Evolutionary conservation across 495 filamentous ascomycete genomes (phyloP), one percentile per base, ranked within the genome.

Genomic region (Penicillium nucicola): DNA sequence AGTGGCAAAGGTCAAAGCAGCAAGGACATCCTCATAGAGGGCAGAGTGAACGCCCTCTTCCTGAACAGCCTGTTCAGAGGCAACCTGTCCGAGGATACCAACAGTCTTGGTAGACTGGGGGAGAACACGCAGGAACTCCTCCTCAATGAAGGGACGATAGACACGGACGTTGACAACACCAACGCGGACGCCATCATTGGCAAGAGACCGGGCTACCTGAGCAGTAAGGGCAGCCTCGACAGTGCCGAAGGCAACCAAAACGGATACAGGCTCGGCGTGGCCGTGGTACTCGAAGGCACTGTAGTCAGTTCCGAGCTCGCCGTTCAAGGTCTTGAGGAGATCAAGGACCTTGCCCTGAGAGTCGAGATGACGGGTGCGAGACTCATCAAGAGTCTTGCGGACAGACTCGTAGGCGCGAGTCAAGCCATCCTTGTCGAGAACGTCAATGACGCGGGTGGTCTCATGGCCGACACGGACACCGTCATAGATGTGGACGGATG

Each of bases 101-200:
- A 97, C 77, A 18, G 75, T 85, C 69, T 80, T 83, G 31, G 84
- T 84, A 17, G 86, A 87, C 57, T 80, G 74, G 8, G 93, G 91
- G 11, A 98, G 77, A 2, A 79, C 81, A 34, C 84, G 81, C 41
- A 97, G 76, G 76, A 98, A 98, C 45, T 88, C 88, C 57, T 93
- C 88, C 71, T 98, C 93, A 20, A 90, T 82, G 65, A 98, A 97
- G 1, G 93, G 93, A 23, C 91, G 82, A 75, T 97, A 97, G 42
- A 98, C 79, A 48, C 93, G 86, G 42, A 97, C 92, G 55, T 88
- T 91, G 58, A 98, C 73, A 15, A 91, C 88, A 52, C 93, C 93
- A 46, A 97, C 80, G 64, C 83, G 86, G 45, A 80, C 77, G 55
- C 85, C 90, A 50, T 83, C 77, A 55, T 82, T 81, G 19, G 84